phyloP scores from a whole-genome alignment of 441 rosid genomes.

The Arabidopsis lyrata region DNA sequence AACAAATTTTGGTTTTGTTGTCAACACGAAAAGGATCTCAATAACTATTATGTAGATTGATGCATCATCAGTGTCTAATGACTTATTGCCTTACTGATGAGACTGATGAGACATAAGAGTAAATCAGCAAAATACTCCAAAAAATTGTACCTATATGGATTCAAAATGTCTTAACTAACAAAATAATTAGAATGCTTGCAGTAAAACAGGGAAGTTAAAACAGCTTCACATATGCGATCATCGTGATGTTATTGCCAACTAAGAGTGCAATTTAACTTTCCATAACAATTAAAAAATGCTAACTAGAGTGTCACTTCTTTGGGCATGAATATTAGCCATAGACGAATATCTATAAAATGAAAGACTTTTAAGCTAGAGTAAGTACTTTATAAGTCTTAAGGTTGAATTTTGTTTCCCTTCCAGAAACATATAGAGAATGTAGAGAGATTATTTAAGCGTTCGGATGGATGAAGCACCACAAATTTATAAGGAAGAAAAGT shows the following conservation, averaged over 20 bases:
- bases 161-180: not conserved
- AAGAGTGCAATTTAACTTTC: not conserved
- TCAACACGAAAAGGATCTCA: no score
- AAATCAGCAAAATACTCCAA: no score
- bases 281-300: not conserved
- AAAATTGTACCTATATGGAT: no score
- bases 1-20: no score
- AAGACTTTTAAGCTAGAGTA: not conserved
- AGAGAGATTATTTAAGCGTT: not conserved
- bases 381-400: not conserved
- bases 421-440: not conserved
- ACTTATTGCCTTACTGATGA: no score
- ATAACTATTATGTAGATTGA: no score
- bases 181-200: slow-evolving; percentile 1
- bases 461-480: not conserved
- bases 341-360: not conserved
- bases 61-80: no score
- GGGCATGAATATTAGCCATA: not conserved
- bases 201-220: not conserved
- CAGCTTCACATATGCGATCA: slow-evolving; percentile 5
- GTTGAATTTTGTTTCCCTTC: not conserved
- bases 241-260: not conserved
- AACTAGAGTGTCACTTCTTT: not conserved
- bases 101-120: no score
- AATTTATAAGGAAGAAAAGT: not conserved